Percentiles rank a stretch among this genome's conserved stretches.
Evolutionary conservation across 164 flowering plant species (phyloP).

Genomic region (Malania oleifera): DNA sequence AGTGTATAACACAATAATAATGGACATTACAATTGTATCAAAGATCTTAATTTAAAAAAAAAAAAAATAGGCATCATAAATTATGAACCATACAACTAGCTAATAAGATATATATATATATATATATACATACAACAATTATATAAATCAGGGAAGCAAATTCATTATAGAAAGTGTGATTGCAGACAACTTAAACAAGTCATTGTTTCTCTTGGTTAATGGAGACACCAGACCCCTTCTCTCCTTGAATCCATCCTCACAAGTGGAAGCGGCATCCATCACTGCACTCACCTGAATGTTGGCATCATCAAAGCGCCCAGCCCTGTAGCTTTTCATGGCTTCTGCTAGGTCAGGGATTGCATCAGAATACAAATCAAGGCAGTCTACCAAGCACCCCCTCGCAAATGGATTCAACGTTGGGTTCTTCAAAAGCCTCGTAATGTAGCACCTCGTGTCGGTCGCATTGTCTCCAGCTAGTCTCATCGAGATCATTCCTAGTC

Average conservation of each 20-base stretch:
- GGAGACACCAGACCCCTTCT: conserved; percentile 41
- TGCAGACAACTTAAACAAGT: conserved; percentile 34
- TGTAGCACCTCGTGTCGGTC: conserved; percentile 25
- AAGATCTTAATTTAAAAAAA: neutral
- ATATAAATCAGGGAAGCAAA: conserved; percentile 19
- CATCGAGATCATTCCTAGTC: conserved; percentile 43
- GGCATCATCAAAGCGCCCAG: conserved; percentile 27
- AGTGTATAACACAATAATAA: too few relatives aligned
- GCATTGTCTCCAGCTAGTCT: conserved; percentile 31
- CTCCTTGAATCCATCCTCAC: conserved; percentile 61
- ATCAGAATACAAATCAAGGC: conserved; percentile 46
- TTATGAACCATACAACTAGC: neutral
- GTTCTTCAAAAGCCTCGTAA: conserved; percentile 23
- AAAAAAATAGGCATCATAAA: neutral
- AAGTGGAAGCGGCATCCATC: conserved; percentile 40
- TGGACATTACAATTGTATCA: too few relatives aligned
- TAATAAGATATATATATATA: conserved; percentile 2
- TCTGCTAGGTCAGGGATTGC: conserved; percentile 23
- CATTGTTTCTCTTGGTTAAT: conserved; percentile 30
- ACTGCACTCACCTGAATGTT: conserved; percentile 37
- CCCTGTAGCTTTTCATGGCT: conserved; percentile 26
- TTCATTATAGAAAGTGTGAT: conserved; percentile 38
- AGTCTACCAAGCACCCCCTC: conserved; percentile 28
- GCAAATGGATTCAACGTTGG: conserved; percentile 18
- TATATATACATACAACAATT: neutral